Evolutionary conservation across 2,329 filamentous ascomycete species (phyloP), one percentile per base, ranked within the genome.

Genomic region (Phoma sp.): DNA sequence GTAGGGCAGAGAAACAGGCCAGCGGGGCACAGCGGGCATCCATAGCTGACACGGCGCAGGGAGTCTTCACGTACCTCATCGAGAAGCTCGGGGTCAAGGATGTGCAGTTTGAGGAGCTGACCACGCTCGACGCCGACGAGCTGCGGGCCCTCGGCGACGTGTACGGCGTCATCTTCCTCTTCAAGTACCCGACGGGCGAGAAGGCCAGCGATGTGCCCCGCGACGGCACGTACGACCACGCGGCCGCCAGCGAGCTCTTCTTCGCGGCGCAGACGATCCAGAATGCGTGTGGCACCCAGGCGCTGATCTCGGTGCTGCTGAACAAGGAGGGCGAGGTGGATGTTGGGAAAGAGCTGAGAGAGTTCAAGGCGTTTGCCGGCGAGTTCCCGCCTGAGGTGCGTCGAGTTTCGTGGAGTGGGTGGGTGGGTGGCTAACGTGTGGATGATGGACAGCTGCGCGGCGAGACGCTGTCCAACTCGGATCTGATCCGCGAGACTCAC

Each of bases 261-360:
- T 99, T 99, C 77, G 95, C 95, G 4, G 88, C 89, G 27, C 95
- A 99, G 80, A 98, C 94, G 4, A 99, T 99, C 74, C 94, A 98
- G 77, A 99, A 99, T 77, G 95, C 95, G 7, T 99, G 95, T 78
- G 95, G 93, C 39, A 99, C 95, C 15, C 95, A 99, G 76, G 95
- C 95, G 3, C 85, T 99, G 41, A 85, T 99, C 36, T 95, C 90
- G 48, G 91, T 98, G 50, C 84, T 98, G 29, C 81, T 99, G 64
- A 99, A 99, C 80, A 90, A 96, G 76, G 84, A 85, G 41, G 82
- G 75, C 36, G 79, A 84, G 38, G 83, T 96, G 44, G 84, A 92
- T 31, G 86, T 96, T 60, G 93, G 93, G 48, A 73, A 80, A 3
- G 82, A 85, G 62, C 81, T 96, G 62, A 78, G 79, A 58, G 87